These are phyloP conservation scores for Neofusicoccum ribis DNA, from an alignment of 2,329 filamentous ascomycete genomes.

Conservation along the genomic window DNA sequence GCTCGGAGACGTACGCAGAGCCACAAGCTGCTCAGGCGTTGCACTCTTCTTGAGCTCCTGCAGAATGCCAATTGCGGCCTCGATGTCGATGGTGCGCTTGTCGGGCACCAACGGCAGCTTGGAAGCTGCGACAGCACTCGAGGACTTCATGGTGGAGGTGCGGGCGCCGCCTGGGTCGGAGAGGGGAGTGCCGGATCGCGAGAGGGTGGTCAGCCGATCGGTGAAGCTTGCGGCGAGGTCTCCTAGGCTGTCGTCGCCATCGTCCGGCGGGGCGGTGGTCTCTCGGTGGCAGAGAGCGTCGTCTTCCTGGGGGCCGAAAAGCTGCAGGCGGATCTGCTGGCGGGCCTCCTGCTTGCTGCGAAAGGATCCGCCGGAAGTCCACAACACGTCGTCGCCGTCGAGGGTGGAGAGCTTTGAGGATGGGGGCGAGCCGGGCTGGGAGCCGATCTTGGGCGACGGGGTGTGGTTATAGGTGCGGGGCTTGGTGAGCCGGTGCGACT, in stretches of 20 bases:
- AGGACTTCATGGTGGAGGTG: constrained; percentile 22
- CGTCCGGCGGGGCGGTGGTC: constrained; percentile 21
- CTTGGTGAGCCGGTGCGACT: constrained; percentile 5
- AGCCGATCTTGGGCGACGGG: neutral
- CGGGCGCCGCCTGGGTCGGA: constrained; percentile 30
- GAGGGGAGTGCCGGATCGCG: constrained; percentile 28
- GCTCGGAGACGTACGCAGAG: constrained; percentile 36
- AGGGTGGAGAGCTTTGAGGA: neutral
- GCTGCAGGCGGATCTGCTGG: constrained; percentile 31
- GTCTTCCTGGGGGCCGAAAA: constrained; percentile 21
- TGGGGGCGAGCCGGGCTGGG: neutral
- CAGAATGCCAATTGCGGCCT: constrained; percentile 46
- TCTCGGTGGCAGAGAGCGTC: constrained; percentile 25
- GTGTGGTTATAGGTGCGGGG: constrained; percentile 12
- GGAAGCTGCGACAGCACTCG: constrained; percentile 20
- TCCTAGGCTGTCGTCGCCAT: constrained; percentile 22
- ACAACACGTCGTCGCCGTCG: constrained; percentile 16
- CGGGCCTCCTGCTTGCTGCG: constrained; percentile 28
- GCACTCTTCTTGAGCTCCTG: constrained; percentile 51
- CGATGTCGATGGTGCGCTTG: constrained; percentile 42
- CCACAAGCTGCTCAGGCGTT: constrained; percentile 49
- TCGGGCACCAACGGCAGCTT: constrained; percentile 34
- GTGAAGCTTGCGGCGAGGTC: constrained; percentile 28
- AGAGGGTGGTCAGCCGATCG: constrained; percentile 29
- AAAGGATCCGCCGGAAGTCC: constrained; percentile 14